Evolutionary conservation across 2,329 filamentous ascomycete species (phyloP).

Genomic region (Neoscytalidium dimidiatum): DNA sequence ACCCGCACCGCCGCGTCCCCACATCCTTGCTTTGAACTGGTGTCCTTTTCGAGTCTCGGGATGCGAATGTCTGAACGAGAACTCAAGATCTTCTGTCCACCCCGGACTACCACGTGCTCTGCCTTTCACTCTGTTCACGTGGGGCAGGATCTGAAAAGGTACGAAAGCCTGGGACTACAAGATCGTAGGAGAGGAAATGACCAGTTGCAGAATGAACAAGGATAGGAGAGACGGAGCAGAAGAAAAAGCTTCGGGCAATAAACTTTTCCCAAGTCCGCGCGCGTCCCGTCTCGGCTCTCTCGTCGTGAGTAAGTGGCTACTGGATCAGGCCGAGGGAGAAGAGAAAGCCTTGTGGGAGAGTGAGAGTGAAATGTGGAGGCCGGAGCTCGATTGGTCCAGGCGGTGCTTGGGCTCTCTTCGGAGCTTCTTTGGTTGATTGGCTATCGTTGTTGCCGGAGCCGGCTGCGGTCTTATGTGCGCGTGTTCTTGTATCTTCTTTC

Average conservation of each 20-base stretch:
- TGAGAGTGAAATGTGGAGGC: not conserved
- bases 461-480: not conserved
- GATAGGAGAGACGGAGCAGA: not conserved
- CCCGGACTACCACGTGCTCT: too few species aligned
- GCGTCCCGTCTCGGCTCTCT: not conserved
- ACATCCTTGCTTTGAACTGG: conserved; percentile 27
- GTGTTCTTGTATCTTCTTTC: too few species aligned
- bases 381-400: not conserved
- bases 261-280: not conserved
- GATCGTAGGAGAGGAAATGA: not conserved
- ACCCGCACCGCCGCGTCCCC: conserved; percentile 49
- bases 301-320: not conserved
- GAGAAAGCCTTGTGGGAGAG: not conserved
- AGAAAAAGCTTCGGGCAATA: not conserved
- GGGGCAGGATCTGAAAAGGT: too few species aligned
- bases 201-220: not conserved
- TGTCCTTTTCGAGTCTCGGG: not conserved
- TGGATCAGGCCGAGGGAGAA: not conserved
- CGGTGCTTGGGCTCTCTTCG: not conserved
- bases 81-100: too few species aligned
- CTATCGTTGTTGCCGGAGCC: not conserved
- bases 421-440: not conserved
- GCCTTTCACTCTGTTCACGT: too few species aligned
- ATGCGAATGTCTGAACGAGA: not conserved
- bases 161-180: too few species aligned